Conservation (phyloP, 1,284 basidiomycete species). For the Albatrellus sp. region DNA sequence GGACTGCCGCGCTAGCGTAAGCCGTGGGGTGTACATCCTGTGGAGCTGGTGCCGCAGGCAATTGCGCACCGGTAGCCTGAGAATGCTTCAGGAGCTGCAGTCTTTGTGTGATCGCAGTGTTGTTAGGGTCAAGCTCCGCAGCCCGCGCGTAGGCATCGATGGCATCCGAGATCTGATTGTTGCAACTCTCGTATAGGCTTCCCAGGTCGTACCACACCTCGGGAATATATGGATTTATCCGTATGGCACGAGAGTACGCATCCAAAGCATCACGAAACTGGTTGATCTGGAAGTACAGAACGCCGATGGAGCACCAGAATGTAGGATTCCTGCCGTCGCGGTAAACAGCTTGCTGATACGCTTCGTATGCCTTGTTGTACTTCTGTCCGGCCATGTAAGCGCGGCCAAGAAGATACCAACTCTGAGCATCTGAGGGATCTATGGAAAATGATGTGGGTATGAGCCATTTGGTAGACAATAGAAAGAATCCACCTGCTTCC, state of each 20-base stretch:
- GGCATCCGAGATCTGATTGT: conserved; percentile 97
- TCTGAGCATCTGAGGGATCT: conserved; percentile 95
- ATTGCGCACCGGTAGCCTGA: conserved; percentile 65
- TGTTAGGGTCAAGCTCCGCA: conserved; percentile 78
- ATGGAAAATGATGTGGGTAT: conserved; percentile 1
- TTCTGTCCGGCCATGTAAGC: conserved; percentile 99
- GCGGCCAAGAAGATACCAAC: conserved; percentile 96
- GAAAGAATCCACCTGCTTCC: conserved; percentile 67
- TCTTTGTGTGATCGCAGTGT: conserved; percentile 68
- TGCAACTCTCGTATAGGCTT: conserved; percentile 94
- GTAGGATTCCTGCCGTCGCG: conserved; percentile 97
- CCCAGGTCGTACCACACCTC: conserved; percentile 99
- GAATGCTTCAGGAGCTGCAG: conserved; percentile 70
- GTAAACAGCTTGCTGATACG: conserved; percentile 98
- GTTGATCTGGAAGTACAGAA: conserved; percentile 99
- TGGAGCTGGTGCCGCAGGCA: conserved; percentile 78
- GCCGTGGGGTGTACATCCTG: conserved; percentile 94
- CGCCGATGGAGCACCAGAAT: conserved; percentile 99
- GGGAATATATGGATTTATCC: conserved; percentile 97
- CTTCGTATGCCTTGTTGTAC: conserved; percentile 99
- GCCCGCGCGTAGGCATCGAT: conserved; percentile 96
- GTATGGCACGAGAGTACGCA: conserved; percentile 95
- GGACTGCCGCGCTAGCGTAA: conserved; percentile 67
- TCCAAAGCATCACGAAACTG: conserved; percentile 98
- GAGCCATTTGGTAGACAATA: not conserved